Base-by-base conservation (phyloP, 2,329 filamentous ascomycete species). In the Colletotrichum gigasporum region DNA sequence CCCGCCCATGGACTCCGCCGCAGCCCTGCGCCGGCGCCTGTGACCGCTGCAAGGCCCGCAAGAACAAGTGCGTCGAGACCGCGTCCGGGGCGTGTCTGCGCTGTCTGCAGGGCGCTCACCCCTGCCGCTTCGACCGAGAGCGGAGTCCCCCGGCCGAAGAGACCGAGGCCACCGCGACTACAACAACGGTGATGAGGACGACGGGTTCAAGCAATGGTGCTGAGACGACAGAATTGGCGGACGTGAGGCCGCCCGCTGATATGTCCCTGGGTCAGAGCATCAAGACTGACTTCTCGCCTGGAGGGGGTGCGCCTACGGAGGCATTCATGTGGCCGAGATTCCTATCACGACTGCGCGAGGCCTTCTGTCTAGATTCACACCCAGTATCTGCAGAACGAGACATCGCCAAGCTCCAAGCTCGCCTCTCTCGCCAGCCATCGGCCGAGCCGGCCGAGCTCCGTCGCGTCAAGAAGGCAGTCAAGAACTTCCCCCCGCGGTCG, bases 21-120 rank as follows among this genome's bases (percentile, higher is more conserved):
- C 54, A 24, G 45, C 32, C 18, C 52, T 35, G 26, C 60, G 39
- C 32, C 54, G 54, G 24, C 54, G 75, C 75, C 68, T 78, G 76
- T 56, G 69, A 73, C 53, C 72, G 69, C 18, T 78, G 76, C 58
- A 78, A 78, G 58, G 67, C 70, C 5, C 67, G 76, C 18, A 78
- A 78, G 59, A 76, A 73, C 54, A 75, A 72, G 57, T 77, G 76
- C 41, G 71, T 77, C 30, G 72, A 74, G 61, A 69, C 63, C 0
- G 44, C 61, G 0, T 64, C 68, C 1, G 74, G 72, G 0, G 62
- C 62, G 11, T 78, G 74, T 39, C 67, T 74, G 18, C 67, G 75
- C 54, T 77, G 75, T 26, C 66, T 67, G 10, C 50, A 68, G 41
- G 69, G 66, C 26, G 70, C 71, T 1, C 47, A 71, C 20, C 32